Evolutionary conservation across 148 eudicot species (phyloP).

Genomic region (Rheum nobile): DNA sequence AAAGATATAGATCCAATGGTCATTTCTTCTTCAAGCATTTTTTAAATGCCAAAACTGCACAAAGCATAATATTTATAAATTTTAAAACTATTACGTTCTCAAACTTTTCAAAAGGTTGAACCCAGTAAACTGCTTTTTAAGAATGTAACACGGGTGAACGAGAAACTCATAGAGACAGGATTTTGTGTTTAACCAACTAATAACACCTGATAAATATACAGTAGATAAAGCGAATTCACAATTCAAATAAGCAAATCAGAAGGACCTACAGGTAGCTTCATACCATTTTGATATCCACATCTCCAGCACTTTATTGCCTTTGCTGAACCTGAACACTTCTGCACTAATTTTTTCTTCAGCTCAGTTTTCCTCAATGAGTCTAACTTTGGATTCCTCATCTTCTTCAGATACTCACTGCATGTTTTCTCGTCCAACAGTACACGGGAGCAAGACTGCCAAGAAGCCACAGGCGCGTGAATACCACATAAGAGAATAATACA

Average conservation of each 20-base stretch:
- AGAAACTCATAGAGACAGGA: not conserved
- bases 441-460: slow-evolving; percentile 58
- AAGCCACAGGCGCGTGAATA: not conserved
- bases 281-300: slow-evolving; percentile 88
- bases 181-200: not conserved
- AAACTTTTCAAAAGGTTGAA: not conserved
- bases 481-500: not conserved
- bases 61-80: not conserved
- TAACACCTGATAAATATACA: no score
- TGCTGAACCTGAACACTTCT: slow-evolving; percentile 29
- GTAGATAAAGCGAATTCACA: no score
- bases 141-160: not conserved
- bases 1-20: not conserved
- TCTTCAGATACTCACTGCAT: slow-evolving; percentile 38
- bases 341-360: slow-evolving; percentile 40
- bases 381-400: slow-evolving; percentile 56
- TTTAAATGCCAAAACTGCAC: not conserved
- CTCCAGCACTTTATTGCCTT: slow-evolving; percentile 45
- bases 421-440: slow-evolving; percentile 58
- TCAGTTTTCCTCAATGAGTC: slow-evolving; percentile 52
- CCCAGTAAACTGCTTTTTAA: not conserved
- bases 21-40: not conserved
- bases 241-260: not conserved
- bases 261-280: not conserved
- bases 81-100: not conserved